phyloP scores from a whole-genome alignment of 2,329 filamentous ascomycete genomes.

The Orbilia ellipsospora region DNA sequence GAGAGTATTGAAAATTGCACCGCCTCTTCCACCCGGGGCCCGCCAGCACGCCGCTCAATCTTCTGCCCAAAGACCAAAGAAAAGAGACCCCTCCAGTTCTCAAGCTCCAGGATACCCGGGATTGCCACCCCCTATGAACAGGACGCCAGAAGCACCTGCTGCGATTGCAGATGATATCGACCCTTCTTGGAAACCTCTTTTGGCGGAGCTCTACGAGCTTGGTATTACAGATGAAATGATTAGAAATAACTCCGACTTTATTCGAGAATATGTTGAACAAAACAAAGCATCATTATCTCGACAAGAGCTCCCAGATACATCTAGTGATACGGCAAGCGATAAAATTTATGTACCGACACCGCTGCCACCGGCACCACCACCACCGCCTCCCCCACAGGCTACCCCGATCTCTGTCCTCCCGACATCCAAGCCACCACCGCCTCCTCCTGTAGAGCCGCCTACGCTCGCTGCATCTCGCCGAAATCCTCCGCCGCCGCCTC shows the following conservation, averaged over 20 bases:
- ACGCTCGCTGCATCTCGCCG: constrained; percentile 21
- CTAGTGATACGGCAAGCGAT: constrained; percentile 14
- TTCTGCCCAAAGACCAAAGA: constrained; percentile 72
- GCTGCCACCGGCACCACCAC: constrained; percentile 65
- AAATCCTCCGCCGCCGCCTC: constrained; percentile 39
- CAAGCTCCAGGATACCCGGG: constrained; percentile 65
- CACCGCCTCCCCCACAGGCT: constrained; percentile 58
- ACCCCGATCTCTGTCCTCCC: constrained; percentile 67
- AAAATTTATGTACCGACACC: constrained; percentile 62
- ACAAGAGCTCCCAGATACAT: constrained; percentile 53
- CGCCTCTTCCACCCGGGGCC: constrained; percentile 35
- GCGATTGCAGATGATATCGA: constrained; percentile 70
- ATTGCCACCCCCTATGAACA: constrained; percentile 57
- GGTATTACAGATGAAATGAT: constrained; percentile 77
- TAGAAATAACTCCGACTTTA: constrained; percentile 74
- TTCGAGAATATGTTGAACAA: constrained; percentile 74
- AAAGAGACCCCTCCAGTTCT: constrained; percentile 82
- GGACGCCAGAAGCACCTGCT: constrained; percentile 62
- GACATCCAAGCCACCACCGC: constrained; percentile 77
- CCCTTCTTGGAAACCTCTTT: constrained; percentile 71
- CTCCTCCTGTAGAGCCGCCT: constrained; percentile 66
- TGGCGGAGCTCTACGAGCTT: constrained; percentile 72
- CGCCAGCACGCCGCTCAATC: constrained; percentile 30
- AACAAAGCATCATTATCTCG: constrained; percentile 61
- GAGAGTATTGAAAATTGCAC: constrained; percentile 95